Evolutionary conservation across 345 rosid species (phyloP).

Genomic region (Eucalyptus grandis): DNA sequence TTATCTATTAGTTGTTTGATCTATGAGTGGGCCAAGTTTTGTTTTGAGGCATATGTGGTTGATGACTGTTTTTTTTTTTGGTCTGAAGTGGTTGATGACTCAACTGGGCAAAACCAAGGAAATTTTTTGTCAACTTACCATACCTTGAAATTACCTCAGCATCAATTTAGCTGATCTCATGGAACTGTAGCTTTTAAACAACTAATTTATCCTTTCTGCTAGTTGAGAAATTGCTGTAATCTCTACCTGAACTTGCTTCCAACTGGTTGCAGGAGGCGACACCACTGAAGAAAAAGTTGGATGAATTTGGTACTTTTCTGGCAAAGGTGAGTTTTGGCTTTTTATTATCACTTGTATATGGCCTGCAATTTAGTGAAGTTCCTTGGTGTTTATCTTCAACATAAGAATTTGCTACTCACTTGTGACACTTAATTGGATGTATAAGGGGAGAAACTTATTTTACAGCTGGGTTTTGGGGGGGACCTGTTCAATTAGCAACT

Average conservation of each 20-base stretch:
- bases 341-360: not conserved
- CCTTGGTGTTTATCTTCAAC: not conserved
- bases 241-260: not conserved
- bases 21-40: not conserved
- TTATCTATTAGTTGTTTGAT: not conserved
- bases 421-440: not conserved
- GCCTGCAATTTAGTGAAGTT: not conserved
- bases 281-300: conserved; percentile 94
- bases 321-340: conserved; percentile 59
- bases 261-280: conserved; percentile 67
- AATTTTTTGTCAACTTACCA: not conserved
- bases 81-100: not conserved
- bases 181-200: not conserved
- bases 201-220: not conserved
- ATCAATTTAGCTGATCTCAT: not conserved
- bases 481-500: not conserved
- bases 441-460: not conserved
- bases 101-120: not conserved
- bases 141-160: not conserved
- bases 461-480: not conserved
- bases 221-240: not conserved
- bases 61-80: not conserved
- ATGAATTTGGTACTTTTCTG: conserved; percentile 95
- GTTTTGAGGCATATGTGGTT: not conserved
- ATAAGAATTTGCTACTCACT: not conserved